Percentiles rank a stretch among this genome's conserved stretches.
Conservation (phyloP, 768 basidiomycete genomes). For the Hypholoma fasciculare region DNA sequence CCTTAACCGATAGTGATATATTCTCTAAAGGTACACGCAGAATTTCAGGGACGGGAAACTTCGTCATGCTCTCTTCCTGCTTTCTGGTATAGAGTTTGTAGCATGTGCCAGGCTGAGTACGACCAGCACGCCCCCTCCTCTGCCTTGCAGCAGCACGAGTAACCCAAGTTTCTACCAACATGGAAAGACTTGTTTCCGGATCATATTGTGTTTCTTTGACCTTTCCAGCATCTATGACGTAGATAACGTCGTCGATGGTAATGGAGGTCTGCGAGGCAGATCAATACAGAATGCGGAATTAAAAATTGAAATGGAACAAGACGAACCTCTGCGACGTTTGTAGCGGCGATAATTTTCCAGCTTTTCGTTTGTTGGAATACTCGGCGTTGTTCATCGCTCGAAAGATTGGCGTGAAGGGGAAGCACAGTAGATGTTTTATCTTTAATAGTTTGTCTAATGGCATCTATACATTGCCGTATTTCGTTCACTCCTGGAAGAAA, state of each 20-base stretch:
- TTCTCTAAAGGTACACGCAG: conserved; percentile 83
- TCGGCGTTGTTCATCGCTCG: conserved; percentile 77
- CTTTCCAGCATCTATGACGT: conserved; percentile 82
- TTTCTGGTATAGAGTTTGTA: conserved; percentile 85
- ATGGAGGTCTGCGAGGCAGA: conserved; percentile 70
- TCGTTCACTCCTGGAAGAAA: conserved; percentile 93
- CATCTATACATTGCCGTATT: conserved; percentile 75
- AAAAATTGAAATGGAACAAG: not conserved
- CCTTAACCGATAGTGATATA: conserved; percentile 80
- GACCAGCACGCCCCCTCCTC: conserved; percentile 86
- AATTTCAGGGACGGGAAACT: conserved; percentile 86
- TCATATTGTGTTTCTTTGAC: conserved; percentile 84
- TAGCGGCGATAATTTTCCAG: conserved; percentile 87
- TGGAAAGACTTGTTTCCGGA: conserved; percentile 68
- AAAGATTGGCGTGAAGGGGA: conserved; percentile 88
- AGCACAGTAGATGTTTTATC: conserved; percentile 52
- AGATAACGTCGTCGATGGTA: conserved; percentile 86
- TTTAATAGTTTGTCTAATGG: conserved; percentile 38
- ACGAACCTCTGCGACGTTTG: conserved; percentile 87
- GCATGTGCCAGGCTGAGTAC: conserved; percentile 79
- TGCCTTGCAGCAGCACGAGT: conserved; percentile 80
- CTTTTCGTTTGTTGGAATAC: conserved; percentile 65
- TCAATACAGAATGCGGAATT: not conserved
- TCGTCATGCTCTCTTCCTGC: conserved; percentile 66
- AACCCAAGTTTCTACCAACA: conserved; percentile 78